Percentiles rank a stretch among this genome's conserved stretches.
Conservation (phyloP, 177 flowering plant species). For the Vitis hybrid region DNA sequence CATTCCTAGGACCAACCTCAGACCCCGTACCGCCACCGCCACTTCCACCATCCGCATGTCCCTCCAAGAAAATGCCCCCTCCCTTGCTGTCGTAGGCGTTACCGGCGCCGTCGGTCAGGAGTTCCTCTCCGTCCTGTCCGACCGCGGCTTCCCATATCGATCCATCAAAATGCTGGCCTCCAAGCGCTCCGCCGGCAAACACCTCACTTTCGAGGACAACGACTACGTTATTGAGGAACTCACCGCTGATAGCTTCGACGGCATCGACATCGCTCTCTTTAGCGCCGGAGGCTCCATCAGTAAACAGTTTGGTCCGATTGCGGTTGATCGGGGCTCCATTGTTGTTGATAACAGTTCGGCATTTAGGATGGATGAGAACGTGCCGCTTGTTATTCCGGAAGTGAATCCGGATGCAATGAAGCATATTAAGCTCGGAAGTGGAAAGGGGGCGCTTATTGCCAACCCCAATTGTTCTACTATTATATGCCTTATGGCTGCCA, state of each 20-base stretch:
- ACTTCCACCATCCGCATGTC: constrained; percentile 44
- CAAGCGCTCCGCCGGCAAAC: constrained; percentile 83
- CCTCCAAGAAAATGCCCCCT: constrained; percentile 65
- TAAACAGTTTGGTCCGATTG: constrained; percentile 82
- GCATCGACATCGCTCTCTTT: constrained; percentile 84
- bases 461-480: constrained; percentile 99
- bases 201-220: constrained; percentile 47
- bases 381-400: constrained; percentile 93
- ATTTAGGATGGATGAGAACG: constrained; percentile 80
- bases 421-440: constrained; percentile 60
- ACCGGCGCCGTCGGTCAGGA: constrained; percentile 99
- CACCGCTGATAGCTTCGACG: constrained; percentile 67
- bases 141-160: constrained; percentile 81
- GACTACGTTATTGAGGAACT: constrained; percentile 78
- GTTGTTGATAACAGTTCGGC: constrained; percentile 98
- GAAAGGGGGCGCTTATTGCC: constrained; percentile 87
- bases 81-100: constrained; percentile 95
- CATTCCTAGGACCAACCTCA: constrained; percentile 8
- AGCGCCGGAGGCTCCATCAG: constrained; percentile 98
- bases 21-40: constrained; percentile 2
- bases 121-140: constrained; percentile 83
- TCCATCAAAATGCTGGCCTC: constrained; percentile 88
- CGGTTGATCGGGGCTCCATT: constrained; percentile 63
- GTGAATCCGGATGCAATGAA: constrained; percentile 92
- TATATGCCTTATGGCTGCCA: constrained; percentile 94